phyloP scores from a whole-genome alignment of 495 filamentous ascomycete species.

The Rhypophila decipiens region DNA sequence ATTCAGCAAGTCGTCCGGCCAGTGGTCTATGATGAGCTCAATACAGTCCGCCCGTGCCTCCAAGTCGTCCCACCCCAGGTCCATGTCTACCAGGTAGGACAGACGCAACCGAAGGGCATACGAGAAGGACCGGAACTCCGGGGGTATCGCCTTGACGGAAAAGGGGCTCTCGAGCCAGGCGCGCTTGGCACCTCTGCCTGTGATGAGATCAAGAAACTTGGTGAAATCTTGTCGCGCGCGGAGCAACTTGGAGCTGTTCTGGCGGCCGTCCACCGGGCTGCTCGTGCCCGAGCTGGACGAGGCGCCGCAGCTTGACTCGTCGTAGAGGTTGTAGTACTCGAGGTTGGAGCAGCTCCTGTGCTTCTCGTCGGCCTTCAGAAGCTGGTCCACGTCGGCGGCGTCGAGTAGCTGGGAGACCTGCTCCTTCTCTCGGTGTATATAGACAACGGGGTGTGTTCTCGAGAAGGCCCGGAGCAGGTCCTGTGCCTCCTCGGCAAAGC shows the following conservation, averaged over 20 bases:
- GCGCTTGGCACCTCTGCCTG: conserved; percentile 47
- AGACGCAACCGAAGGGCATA: conserved; percentile 60
- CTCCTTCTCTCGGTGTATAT: conserved; percentile 63
- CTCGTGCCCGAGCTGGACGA: conserved; percentile 20
- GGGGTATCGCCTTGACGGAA: conserved; percentile 60
- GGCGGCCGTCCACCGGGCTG: conserved; percentile 26
- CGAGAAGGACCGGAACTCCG: conserved; percentile 58
- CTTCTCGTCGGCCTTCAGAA: conserved; percentile 44
- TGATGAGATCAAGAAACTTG: conserved; percentile 60
- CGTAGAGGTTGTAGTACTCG: conserved; percentile 70
- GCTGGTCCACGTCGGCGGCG: conserved; percentile 49
- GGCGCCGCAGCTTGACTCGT: conserved; percentile 25
- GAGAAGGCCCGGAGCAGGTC: conserved; percentile 52
- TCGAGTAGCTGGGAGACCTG: conserved; percentile 60
- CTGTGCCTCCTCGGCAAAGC: conserved; percentile 50
- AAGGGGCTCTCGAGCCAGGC: conserved; percentile 64
- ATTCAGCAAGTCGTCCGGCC: conserved; percentile 45
- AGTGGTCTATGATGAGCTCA: conserved; percentile 61
- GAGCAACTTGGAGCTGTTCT: conserved; percentile 53
- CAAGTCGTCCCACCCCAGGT: conserved; percentile 53
- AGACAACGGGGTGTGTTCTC: conserved; percentile 64
- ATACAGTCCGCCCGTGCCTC: conserved; percentile 68
- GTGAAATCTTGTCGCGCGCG: conserved; percentile 69
- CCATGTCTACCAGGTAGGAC: conserved; percentile 49
- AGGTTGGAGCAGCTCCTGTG: conserved; percentile 67